Percentiles rank a stretch among this genome's conserved stretches.
These are phyloP conservation scores for Didymella arachidicola DNA, from an alignment of 2,329 filamentous ascomycete species.

Conservation along the genomic window DNA sequence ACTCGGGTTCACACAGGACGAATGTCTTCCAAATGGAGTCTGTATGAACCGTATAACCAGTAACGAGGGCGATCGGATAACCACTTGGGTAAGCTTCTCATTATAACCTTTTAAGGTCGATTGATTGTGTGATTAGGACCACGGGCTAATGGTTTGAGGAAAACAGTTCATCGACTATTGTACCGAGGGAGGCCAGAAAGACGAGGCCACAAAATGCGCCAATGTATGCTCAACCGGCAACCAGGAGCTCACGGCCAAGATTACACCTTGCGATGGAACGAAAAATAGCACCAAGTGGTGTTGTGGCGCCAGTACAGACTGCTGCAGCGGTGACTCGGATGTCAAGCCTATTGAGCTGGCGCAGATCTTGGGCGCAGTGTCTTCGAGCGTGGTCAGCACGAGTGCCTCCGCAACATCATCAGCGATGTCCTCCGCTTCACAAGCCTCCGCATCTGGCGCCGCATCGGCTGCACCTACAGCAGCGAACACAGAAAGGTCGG, in stretches of 20 bases:
- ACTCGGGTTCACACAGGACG: constrained; percentile 5
- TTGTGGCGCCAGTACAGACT: constrained; percentile 6
- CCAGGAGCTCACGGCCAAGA: constrained; percentile 10
- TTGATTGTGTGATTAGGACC: too few species aligned
- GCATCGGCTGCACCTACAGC: neutral
- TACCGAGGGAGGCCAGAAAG: constrained; percentile 1
- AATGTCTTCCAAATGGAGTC: constrained; percentile 14
- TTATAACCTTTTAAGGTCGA: too few species aligned
- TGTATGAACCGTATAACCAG: constrained; percentile 13
- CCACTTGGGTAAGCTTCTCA: constrained; percentile 1
- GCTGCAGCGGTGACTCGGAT: constrained; percentile 5
- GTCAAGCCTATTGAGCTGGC: neutral
- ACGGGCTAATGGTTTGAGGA: neutral
- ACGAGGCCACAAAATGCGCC: constrained; percentile 2
- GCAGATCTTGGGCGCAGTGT: constrained; percentile 9
- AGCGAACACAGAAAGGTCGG: neutral
- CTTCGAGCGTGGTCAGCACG: constrained; percentile 7
- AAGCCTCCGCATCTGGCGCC: neutral
- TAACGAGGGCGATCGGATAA: constrained; percentile 3
- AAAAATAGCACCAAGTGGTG: constrained; percentile 13
- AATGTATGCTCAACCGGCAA: constrained; percentile 7
- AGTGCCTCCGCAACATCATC: constrained; percentile 3
- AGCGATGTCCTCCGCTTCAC: neutral
- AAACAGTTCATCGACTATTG: constrained; percentile 13
- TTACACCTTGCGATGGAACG: constrained; percentile 16